A percentile compares a stretch with the other conserved stretches of the same genome.
phyloP scores from a whole-genome alignment of 768 basidiomycete species.

The Kwoniella dendrophila region DNA sequence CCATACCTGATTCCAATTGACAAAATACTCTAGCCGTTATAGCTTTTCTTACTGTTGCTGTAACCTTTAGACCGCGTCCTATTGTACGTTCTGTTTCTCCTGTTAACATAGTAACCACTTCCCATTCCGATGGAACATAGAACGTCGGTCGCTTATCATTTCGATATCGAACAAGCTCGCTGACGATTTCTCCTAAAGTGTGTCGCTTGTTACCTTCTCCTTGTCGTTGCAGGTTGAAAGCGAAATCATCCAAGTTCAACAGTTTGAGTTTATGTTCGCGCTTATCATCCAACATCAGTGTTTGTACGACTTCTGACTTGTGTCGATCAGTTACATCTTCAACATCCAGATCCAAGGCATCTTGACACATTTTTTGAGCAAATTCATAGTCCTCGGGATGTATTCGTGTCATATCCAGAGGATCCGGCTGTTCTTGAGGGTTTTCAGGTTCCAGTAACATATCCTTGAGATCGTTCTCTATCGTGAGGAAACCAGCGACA shows the following conservation, averaged over 20 bases:
- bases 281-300: constrained; percentile 81
- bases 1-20: constrained; percentile 89
- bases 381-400: constrained; percentile 98
- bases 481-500: constrained; percentile 65
- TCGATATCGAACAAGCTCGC: constrained; percentile 79
- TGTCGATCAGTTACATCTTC: constrained; percentile 92
- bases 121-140: constrained; percentile 68
- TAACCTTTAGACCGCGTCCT: constrained; percentile 73
- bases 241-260: constrained; percentile 94
- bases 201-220: constrained; percentile 82
- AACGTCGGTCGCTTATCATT: constrained; percentile 73
- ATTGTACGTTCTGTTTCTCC: constrained; percentile 84
- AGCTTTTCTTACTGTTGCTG: constrained; percentile 62
- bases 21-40: constrained; percentile 67
- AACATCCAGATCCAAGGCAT: constrained; percentile 94
- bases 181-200: constrained; percentile 82
- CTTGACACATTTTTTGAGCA: constrained; percentile 96
- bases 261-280: constrained; percentile 79
- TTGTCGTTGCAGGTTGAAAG: constrained; percentile 82
- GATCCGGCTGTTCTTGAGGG: constrained; percentile 75
- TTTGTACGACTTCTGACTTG: constrained; percentile 81
- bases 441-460: constrained; percentile 65
- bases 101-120: constrained; percentile 90
- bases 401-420: constrained; percentile 90
- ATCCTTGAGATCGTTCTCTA: constrained; percentile 67